Conservation (phyloP, 768 basidiomycete genomes). For the Psilocybe tampanensis region DNA sequence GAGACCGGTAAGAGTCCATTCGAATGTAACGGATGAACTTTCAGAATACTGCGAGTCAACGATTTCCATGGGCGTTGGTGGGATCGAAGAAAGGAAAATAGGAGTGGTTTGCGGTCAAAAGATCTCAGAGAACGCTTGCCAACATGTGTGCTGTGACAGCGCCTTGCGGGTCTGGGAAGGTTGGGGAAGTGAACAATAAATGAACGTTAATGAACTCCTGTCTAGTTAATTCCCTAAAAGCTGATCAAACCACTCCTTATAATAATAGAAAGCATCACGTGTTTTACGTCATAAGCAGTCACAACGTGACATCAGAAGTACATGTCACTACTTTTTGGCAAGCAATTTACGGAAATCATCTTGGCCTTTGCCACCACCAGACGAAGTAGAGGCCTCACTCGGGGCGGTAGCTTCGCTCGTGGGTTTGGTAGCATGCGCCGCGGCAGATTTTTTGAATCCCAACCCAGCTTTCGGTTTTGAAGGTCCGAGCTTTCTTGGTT, state of each 20-base stretch:
- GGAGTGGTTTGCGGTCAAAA: neutral
- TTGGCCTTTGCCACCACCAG: conserved; percentile 59
- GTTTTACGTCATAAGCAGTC: neutral
- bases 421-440: conserved; percentile 2
- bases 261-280: neutral
- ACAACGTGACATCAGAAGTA: neutral
- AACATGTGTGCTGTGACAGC: too few species aligned
- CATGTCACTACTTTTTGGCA: conserved; percentile 18
- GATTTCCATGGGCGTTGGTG: neutral
- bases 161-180: too few species aligned
- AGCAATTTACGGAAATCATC: conserved; percentile 90
- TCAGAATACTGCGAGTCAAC: conserved; percentile 45
- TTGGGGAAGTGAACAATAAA: too few species aligned
- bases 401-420: conserved; percentile 17
- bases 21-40: conserved; percentile 60
- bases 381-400: conserved; percentile 20
- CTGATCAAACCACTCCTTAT: too few species aligned
- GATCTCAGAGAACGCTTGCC: neutral
- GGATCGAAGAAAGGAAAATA: neutral
- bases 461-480: conserved; percentile 75
- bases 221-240: too few species aligned
- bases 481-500: conserved; percentile 60
- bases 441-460: conserved; percentile 54
- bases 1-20: conserved; percentile 78
- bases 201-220: too few species aligned